Evolutionary conservation across 2,329 filamentous ascomycete species (phyloP).

Genomic region (Fusarium xyrophilum): DNA sequence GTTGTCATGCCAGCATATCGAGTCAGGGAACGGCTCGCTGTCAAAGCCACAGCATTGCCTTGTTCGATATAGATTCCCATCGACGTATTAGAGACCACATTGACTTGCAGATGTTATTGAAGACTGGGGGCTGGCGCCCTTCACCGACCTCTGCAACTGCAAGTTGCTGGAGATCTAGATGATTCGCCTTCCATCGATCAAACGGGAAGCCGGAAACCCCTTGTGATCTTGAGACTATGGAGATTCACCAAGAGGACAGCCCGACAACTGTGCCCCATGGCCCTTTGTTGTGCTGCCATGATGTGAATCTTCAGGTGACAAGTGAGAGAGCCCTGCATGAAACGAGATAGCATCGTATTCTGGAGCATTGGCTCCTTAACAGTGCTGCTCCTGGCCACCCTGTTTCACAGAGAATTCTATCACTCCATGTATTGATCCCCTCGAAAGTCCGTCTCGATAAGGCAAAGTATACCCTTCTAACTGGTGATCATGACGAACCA

Average conservation of each 20-base stretch:
- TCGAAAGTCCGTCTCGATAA: slow-evolving; percentile 6
- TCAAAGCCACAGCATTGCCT: slow-evolving; percentile 29
- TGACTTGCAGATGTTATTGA: neutral
- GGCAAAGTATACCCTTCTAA: neutral
- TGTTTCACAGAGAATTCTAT: neutral
- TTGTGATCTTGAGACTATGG: neutral
- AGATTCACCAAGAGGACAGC: neutral
- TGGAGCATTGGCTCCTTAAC: neutral
- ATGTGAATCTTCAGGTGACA: slow-evolving; percentile 3
- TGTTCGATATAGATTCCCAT: slow-evolving; percentile 20
- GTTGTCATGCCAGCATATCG: slow-evolving; percentile 10
- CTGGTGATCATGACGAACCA: neutral
- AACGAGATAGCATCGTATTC: slow-evolving; percentile 25
- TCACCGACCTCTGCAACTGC: neutral
- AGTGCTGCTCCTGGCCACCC: neutral
- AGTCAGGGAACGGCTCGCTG: slow-evolving; percentile 10
- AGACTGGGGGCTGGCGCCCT: neutral
- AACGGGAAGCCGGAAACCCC: neutral
- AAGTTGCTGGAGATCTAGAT: neutral
- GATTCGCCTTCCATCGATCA: slow-evolving; percentile 1
- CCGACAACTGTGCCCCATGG: neutral
- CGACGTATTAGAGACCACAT: neutral
- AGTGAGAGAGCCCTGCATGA: slow-evolving; percentile 7
- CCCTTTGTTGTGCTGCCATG: neutral
- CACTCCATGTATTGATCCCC: slow-evolving; percentile 17